Evolutionary conservation across 2,329 filamentous ascomycete species (phyloP).

Genomic region (Penicillium sp.): DNA sequence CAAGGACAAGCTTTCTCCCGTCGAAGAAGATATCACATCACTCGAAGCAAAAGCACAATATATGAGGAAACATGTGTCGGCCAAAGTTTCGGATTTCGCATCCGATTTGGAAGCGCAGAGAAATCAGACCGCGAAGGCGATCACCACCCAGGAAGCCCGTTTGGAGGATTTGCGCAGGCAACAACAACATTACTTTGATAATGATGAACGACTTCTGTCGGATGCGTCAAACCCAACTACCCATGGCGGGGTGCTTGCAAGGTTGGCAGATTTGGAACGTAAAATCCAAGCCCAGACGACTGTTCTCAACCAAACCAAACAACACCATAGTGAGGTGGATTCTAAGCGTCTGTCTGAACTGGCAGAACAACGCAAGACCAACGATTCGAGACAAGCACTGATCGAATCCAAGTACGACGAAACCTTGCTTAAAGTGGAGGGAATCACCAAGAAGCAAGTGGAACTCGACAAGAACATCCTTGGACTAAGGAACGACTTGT

Average conservation of each 20-base stretch:
- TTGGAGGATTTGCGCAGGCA: not conserved
- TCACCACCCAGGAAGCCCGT: not conserved
- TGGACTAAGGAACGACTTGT: not conserved
- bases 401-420: not conserved
- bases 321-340: not conserved
- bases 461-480: not conserved
- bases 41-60: not conserved
- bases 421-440: not conserved
- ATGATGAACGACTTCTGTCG: not conserved
- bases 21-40: not conserved
- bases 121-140: not conserved
- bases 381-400: not conserved
- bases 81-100: not conserved
- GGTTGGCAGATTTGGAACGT: not conserved
- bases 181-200: not conserved
- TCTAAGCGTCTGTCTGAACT: not conserved
- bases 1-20: not conserved
- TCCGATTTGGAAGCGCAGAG: not conserved
- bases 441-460: not conserved
- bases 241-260: not conserved
- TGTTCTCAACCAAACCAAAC: not conserved
- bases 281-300: not conserved
- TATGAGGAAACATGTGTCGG: not conserved
- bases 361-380: not conserved
- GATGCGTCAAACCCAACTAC: not conserved